Base-by-base conservation (phyloP, 257 asterid species). In the Petunia axillaris region DNA sequence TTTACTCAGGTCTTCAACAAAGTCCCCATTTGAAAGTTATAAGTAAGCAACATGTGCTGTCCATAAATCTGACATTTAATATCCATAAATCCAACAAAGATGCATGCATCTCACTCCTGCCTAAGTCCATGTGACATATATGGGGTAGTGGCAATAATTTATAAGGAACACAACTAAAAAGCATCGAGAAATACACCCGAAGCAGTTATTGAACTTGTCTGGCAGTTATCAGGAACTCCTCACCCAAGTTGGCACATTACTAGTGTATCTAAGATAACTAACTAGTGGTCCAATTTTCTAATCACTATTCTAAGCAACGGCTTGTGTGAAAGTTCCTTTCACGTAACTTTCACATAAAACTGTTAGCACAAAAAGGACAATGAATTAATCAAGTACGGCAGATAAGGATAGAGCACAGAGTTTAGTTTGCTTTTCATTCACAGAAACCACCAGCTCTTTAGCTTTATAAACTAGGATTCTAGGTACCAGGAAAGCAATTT, bases 61-160 rank as follows among this genome's bases (percentile, higher is more conserved):
- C 62, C 77, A 41, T 10, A 48, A 2, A 10, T 71, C 10, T 2
- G 25, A 43, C 62, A 35, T 73, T 73, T 48, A 73, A 73, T 50
- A 50, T 73, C 62, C 78, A 73, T 50, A 73, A 36, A 73, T 50
- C 78, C 62, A 73, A 50, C 78, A 50, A 50, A 73, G 62, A 73
- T 73, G 62, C 78, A 73, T 73, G 78, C 62, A 73, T 73, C 78
- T 73, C 3, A 73, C 46, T 35, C 62, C 44, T 35, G 11, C 62
- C 44, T 35, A 35, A 50, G 62, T 73, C 62, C 78, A 73, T 73
- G 78, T 73, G 62, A 73, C 57, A 52, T 52, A 52, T 73, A 50
- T 43, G 50, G 62, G 46, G 50, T n/a, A 73, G 35, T 73, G 44
- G 2, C 78, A 35, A 50, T 50, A 35, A 73, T 35, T 35, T 73